Evolutionary conservation across 176 grass and related monocot species (phyloP).

Genomic region (Urochloa ruziziensis): DNA sequence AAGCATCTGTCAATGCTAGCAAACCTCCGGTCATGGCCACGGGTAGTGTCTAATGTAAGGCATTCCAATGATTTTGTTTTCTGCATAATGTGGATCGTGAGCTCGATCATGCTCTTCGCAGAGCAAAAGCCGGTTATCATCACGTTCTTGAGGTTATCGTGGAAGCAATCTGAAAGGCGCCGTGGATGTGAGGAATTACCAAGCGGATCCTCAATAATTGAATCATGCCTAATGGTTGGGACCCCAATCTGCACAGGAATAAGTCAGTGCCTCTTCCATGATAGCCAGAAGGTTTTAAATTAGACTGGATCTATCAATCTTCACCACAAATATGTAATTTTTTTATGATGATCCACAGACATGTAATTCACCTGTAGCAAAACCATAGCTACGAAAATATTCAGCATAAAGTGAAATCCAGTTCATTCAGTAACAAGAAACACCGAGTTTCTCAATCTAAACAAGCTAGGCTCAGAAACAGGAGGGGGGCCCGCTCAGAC

Average conservation of each 20-base stretch:
- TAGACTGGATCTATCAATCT: neutral
- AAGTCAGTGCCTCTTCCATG: neutral
- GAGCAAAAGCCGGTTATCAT: slow-evolving; percentile 19
- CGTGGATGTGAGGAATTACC: neutral
- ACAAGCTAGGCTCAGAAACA: neutral
- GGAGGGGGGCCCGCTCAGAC: neutral
- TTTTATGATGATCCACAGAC: too few species aligned
- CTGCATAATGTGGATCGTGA: neutral
- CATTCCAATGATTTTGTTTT: neutral
- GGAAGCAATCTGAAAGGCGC: neutral
- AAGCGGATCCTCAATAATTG: neutral
- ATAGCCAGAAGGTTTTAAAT: neutral
- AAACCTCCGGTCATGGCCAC: neutral
- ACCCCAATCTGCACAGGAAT: neutral
- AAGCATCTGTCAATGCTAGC: neutral
- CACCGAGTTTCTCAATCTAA: neutral
- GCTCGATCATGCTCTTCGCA: slow-evolving; percentile 7
- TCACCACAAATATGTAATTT: neutral
- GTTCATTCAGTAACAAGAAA: neutral
- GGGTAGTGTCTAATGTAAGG: neutral
- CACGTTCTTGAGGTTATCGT: slow-evolving; percentile 11
- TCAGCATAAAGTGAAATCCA: neutral
- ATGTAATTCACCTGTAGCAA: neutral
- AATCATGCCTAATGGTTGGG: neutral
- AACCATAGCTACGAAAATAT: neutral